These are phyloP conservation scores for Bassia scoparia DNA, from an alignment of 148 eudicot genomes.

Conservation along the genomic window DNA sequence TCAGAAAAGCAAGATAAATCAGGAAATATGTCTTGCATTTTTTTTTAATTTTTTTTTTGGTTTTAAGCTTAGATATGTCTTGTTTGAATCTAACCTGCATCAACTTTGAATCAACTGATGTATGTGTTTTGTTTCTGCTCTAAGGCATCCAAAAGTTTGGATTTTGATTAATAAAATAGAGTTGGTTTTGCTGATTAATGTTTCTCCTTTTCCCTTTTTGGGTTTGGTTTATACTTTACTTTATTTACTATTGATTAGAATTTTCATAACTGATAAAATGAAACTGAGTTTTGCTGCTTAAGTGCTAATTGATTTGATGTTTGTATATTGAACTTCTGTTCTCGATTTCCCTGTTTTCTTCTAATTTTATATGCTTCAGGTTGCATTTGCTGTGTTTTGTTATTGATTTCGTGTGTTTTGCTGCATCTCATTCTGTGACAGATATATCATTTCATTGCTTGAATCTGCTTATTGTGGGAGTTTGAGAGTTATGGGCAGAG, in stretches of 20 bases:
- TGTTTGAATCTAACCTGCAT: neutral
- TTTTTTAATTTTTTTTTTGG: too few relatives aligned
- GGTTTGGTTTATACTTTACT: neutral
- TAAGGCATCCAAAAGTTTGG: constrained; percentile 6
- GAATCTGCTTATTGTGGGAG: constrained; percentile 6
- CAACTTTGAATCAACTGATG: neutral
- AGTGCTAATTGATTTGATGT: too few relatives aligned
- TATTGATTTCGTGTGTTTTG: neutral
- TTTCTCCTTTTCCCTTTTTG: neutral
- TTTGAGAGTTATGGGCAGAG: constrained; percentile 59
- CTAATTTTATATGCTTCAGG: neutral
- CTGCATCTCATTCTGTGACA: constrained; percentile 9
- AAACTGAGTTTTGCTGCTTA: too few relatives aligned
- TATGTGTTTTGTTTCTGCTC: neutral
- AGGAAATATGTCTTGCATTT: too few relatives aligned
- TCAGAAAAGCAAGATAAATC: neutral
- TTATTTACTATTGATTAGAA: too few relatives aligned
- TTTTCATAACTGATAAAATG: too few relatives aligned
- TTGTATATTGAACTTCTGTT: too few relatives aligned
- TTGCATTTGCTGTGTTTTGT: neutral
- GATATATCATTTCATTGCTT: constrained; percentile 25
- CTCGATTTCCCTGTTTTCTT: neutral
- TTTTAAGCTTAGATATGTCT: too few relatives aligned
- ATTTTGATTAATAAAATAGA: neutral
- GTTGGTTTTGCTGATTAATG: neutral